phyloP scores from a whole-genome alignment of 148 eudicot genomes.

The Amaranthus palmeri region DNA sequence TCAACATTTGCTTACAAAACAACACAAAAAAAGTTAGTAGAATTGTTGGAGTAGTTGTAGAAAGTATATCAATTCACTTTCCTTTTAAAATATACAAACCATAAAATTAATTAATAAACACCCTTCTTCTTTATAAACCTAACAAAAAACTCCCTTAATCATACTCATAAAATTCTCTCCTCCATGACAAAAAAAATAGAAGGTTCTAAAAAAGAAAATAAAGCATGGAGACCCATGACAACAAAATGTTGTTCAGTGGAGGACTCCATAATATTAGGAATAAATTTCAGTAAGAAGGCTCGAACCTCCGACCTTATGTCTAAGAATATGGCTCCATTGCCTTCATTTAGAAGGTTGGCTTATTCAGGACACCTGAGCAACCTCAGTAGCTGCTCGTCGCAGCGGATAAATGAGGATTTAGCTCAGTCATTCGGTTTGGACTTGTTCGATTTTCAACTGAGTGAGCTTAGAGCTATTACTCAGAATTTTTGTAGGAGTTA shows the following conservation, averaged over 20 bases:
- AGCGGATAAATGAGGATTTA: conserved; percentile 70
- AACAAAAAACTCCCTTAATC: not conserved
- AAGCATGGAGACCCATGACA: conserved; percentile 77
- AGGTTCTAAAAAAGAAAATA: conserved; percentile 7
- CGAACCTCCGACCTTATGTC: conserved; percentile 49
- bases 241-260: conserved; percentile 76
- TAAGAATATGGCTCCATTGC: conserved; percentile 46
- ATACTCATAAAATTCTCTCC: not conserved
- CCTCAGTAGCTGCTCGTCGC: conserved; percentile 73
- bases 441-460: conserved; percentile 63
- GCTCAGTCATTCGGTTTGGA: conserved; percentile 75
- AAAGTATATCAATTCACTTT: conserved; percentile 30
- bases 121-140: conserved; percentile 11
- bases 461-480: conserved; percentile 61
- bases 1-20: conserved; percentile 3
- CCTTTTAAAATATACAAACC: not conserved
- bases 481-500: conserved; percentile 70
- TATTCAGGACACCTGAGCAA: conserved; percentile 56
- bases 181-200: conserved; percentile 37
- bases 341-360: conserved; percentile 67
- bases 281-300: conserved; percentile 44
- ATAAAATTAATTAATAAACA: too few species aligned
- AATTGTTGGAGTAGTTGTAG: conserved; percentile 89
- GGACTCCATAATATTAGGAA: conserved; percentile 52
- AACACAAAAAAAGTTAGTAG: conserved; percentile 39